A percentile compares a stretch with the other conserved stretches of the same genome.
Evolutionary conservation across 192 early-diverging fungal species (phyloP).

Genomic region (Glomus cerebriforme): DNA sequence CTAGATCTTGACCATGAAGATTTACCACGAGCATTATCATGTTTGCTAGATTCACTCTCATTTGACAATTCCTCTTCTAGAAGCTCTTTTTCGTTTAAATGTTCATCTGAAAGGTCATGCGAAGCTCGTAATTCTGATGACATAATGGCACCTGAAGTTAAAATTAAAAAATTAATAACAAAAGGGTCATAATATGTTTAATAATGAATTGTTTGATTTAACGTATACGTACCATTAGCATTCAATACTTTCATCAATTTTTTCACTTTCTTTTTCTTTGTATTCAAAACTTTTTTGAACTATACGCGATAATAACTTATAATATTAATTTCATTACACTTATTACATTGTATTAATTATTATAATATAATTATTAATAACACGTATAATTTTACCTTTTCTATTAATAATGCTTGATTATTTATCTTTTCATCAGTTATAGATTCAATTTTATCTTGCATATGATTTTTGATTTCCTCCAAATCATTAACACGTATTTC

Average conservation of each 20-base stretch:
- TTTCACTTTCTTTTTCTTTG: conserved; percentile 22
- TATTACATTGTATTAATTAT: too few relatives aligned
- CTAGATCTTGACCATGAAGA: not conserved
- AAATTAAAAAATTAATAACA: not conserved
- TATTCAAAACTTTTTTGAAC: conserved; percentile 7
- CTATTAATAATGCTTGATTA: conserved; percentile 1
- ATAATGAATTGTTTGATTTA: not conserved
- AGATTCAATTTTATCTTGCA: not conserved
- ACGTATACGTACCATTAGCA: not conserved
- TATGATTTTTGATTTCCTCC: too few relatives aligned
- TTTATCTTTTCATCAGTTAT: not conserved
- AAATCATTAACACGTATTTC: not conserved
- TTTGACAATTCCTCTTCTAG: not conserved
- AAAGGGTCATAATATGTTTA: not conserved
- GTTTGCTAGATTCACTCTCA: not conserved
- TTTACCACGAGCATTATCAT: not conserved
- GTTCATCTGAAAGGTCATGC: not conserved
- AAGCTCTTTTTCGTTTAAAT: not conserved
- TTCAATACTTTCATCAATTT: conserved; percentile 10
- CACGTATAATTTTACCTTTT: not conserved
- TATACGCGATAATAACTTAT: too few relatives aligned
- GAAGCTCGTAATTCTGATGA: not conserved
- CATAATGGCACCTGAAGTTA: not conserved
- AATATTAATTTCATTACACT: not conserved
- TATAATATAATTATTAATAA: too few relatives aligned